Conservation (phyloP, 768 basidiomycete species). For the Boletus pseudopeckii region DNA sequence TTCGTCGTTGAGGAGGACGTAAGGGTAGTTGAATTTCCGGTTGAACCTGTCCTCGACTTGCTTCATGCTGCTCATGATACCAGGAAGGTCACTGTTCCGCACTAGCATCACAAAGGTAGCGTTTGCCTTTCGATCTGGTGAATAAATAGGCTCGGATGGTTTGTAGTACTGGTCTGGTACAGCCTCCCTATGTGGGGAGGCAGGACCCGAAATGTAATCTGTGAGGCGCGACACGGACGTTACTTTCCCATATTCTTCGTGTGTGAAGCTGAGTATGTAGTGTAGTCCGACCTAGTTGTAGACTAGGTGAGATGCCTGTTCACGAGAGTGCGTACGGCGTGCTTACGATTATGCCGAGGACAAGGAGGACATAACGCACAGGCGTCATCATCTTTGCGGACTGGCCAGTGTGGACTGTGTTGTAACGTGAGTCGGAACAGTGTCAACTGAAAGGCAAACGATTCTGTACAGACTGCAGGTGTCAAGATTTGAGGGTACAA, state of each 20-base stretch:
- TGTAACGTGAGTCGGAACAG: too few relatives aligned
- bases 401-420: neutral
- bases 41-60: constrained; percentile 90
- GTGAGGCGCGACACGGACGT: constrained; percentile 37
- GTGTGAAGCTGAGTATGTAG: constrained; percentile 41
- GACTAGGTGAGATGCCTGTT: constrained; percentile 8
- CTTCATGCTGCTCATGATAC: constrained; percentile 60
- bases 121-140: constrained; percentile 64
- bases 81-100: constrained; percentile 60
- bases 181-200: constrained; percentile 54
- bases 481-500: neutral
- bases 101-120: constrained; percentile 82
- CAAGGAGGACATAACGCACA: constrained; percentile 53
- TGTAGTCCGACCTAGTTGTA: constrained; percentile 35
- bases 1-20: constrained; percentile 86
- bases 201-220: constrained; percentile 19
- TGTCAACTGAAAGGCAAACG: neutral
- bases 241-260: constrained; percentile 41
- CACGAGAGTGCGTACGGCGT: neutral
- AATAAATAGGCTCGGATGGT: constrained; percentile 33
- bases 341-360: constrained; percentile 46
- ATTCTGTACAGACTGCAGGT: neutral
- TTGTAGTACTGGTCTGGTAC: constrained; percentile 59
- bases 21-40: constrained; percentile 72
- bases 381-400: constrained; percentile 52